A percentile compares a stretch with the other conserved stretches of the same genome.
Evolutionary conservation across 2,329 filamentous ascomycete genomes (phyloP).

Genomic region (Xylaria sp.): DNA sequence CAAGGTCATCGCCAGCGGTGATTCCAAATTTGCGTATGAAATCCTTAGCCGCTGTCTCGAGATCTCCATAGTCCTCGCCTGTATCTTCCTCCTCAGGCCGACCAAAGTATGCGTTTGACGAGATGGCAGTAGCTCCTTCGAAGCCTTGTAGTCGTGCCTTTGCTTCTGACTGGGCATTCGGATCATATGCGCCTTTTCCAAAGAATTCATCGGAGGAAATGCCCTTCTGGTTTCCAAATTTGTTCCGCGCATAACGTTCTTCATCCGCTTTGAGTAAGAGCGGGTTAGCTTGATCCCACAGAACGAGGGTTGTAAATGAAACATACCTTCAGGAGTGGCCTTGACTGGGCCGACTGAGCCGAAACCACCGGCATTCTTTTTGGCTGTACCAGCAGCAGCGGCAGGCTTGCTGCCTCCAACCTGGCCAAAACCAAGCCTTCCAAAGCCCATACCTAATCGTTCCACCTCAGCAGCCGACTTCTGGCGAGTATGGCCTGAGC

Average conservation of each 20-base stretch:
- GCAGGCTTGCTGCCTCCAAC: slow-evolving; percentile 72
- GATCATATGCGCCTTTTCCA: slow-evolving; percentile 87
- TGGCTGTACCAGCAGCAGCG: slow-evolving; percentile 63
- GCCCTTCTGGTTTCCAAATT: slow-evolving; percentile 92
- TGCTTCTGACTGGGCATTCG: slow-evolving; percentile 82
- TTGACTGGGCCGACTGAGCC: slow-evolving; percentile 84
- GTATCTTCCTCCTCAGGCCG: slow-evolving; percentile 82
- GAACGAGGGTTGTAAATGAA: background rate
- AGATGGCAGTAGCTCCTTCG: slow-evolving; percentile 91
- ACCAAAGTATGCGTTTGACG: slow-evolving; percentile 97
- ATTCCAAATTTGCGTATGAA: slow-evolving; percentile 95
- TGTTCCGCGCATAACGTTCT: slow-evolving; percentile 83
- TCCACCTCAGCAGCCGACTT: slow-evolving; percentile 84
- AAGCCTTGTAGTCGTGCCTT: slow-evolving; percentile 90
- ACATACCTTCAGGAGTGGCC: slow-evolving; percentile 72
- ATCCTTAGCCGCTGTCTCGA: slow-evolving; percentile 94
- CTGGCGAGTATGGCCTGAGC: slow-evolving; percentile 67
- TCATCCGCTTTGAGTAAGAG: slow-evolving; percentile 67
- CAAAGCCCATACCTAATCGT: slow-evolving; percentile 87
- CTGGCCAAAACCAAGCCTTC: slow-evolving; percentile 87
- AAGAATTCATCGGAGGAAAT: slow-evolving; percentile 99
- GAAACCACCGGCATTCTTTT: slow-evolving; percentile 86
- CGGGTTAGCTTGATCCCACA: slow-evolving; percentile 41
- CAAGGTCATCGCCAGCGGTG: slow-evolving; percentile 93
- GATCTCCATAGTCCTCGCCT: slow-evolving; percentile 84